phyloP scores from a whole-genome alignment of 441 rosid species.

The Euphorbia corollata region DNA sequence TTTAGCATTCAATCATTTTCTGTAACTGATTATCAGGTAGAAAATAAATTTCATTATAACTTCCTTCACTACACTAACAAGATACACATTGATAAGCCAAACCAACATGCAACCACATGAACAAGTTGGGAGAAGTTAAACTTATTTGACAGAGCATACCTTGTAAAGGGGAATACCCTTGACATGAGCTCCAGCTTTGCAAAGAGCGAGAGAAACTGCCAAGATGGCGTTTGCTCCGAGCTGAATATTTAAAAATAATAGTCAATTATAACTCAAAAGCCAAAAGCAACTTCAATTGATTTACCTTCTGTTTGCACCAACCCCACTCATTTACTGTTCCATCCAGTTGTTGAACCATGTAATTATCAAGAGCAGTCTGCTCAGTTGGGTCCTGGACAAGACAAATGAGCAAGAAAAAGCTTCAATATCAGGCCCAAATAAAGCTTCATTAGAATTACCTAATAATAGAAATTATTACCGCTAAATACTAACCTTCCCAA shows the following conservation, averaged over 20 bases:
- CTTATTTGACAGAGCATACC: conserved; percentile 38
- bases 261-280: not conserved
- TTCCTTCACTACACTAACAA: not conserved
- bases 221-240: conserved; percentile 96
- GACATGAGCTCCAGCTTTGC: conserved; percentile 93
- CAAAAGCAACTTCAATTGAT: not conserved
- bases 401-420: not conserved
- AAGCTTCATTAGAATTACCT: not conserved
- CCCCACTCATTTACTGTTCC: conserved; percentile 98
- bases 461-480: not conserved
- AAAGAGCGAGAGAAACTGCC: conserved; percentile 90
- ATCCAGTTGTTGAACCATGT: conserved; percentile 91
- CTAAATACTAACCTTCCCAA: conserved; percentile 59
- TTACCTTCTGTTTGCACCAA: conserved; percentile 98
- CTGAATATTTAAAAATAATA: conserved; percentile 30
- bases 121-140: not conserved
- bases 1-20: not conserved
- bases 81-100: not conserved
- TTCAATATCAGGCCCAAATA: not conserved
- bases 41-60: not conserved
- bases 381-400: conserved; percentile 72
- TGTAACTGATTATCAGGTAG: not conserved
- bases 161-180: conserved; percentile 78
- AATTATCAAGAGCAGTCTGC: conserved; percentile 69
- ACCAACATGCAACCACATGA: not conserved